Percentiles rank a stretch among this genome's conserved stretches.
phyloP scores from a whole-genome alignment of 129 eudicot genomes.

The Tagetes erecta region DNA sequence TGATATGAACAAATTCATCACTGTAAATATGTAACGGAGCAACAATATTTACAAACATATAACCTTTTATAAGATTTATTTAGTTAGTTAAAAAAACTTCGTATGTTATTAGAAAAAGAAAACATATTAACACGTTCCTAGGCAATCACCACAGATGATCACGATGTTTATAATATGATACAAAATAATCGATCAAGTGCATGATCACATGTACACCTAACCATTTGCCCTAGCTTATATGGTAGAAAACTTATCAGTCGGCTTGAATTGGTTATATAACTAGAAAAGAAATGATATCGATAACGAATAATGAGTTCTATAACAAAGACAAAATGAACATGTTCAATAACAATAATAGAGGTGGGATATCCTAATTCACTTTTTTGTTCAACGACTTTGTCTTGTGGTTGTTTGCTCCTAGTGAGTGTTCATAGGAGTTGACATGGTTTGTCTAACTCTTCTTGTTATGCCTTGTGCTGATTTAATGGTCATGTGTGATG shows the following conservation, averaged over 20 bases:
- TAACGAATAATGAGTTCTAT: background rate
- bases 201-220: background rate
- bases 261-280: background rate
- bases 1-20: too few relatives aligned
- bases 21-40: too few relatives aligned
- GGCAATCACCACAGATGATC: too few relatives aligned
- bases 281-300: background rate
- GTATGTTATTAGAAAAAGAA: too few relatives aligned
- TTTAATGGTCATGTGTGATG: slow-evolving; percentile 36
- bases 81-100: too few relatives aligned
- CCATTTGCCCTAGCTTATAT: background rate
- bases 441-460: slow-evolving; percentile 29
- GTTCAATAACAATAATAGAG: slow-evolving; percentile 9
- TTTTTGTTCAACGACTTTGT: background rate
- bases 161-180: background rate
- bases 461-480: slow-evolving; percentile 17
- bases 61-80: too few relatives aligned
- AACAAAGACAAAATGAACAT: slow-evolving; percentile 16
- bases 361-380: slow-evolving; percentile 6
- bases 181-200: background rate
- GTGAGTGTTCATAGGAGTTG: slow-evolving; percentile 19
- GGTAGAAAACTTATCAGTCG: background rate
- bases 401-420: slow-evolving; percentile 6
- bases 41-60: too few relatives aligned
- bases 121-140: too few relatives aligned